These are phyloP conservation scores for Aciculoconidium aculeatum DNA, from an alignment of 805 yeast species.

Conservation along the genomic window DNA sequence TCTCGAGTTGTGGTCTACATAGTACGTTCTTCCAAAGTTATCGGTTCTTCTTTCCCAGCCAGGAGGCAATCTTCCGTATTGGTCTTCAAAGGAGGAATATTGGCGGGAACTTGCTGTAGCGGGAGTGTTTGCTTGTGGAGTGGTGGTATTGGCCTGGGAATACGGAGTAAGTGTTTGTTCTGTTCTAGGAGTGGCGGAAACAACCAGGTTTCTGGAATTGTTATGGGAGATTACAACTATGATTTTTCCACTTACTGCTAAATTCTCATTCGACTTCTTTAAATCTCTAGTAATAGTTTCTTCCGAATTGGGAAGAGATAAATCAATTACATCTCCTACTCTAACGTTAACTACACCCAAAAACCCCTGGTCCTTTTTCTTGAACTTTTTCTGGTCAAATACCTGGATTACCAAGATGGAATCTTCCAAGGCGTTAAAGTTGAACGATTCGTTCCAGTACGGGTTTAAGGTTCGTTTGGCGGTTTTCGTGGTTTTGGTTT, in stretches of 20 bases:
- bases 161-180: constrained; percentile 13
- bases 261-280: constrained; percentile 84
- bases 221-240: constrained; percentile 66
- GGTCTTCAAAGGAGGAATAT: constrained; percentile 94
- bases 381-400: constrained; percentile 95
- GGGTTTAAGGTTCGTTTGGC: constrained; percentile 93
- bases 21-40: constrained; percentile 93
- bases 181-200: constrained; percentile 14
- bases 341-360: constrained; percentile 92
- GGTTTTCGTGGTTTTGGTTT: constrained; percentile 90
- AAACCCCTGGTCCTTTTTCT: constrained; percentile 97
- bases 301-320: constrained; percentile 44
- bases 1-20: constrained; percentile 95
- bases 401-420: constrained; percentile 89
- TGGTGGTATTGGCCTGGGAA: too few species aligned
- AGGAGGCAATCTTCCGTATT: constrained; percentile 90
- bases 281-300: constrained; percentile 92
- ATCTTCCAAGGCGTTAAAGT: constrained; percentile 70
- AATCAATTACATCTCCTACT: constrained; percentile 82
- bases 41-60: constrained; percentile 99
- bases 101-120: constrained; percentile 43
- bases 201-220: constrained; percentile 11
- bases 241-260: constrained; percentile 90
- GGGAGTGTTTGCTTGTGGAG: constrained; percentile 9
- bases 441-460: constrained; percentile 93